These are phyloP conservation scores for Arachis monticola DNA, from an alignment of 331 rosid genomes.

Conservation along the genomic window DNA sequence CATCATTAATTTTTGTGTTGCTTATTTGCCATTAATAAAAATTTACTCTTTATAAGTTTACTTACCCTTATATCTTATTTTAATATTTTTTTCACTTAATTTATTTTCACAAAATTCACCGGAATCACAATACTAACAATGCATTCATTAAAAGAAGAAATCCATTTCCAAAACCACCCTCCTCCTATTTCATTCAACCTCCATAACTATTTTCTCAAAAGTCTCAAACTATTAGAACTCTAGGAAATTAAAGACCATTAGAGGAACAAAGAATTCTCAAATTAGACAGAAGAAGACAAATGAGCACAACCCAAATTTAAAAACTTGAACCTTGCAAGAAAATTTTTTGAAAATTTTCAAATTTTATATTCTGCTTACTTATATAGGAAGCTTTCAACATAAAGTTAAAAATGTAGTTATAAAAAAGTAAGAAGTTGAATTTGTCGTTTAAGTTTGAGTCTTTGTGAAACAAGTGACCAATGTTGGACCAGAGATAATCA, in stretches of 20 bases:
- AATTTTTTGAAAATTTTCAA: conserved; percentile 43
- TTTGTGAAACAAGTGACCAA: too few relatives aligned
- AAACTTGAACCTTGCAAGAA: conserved; percentile 30
- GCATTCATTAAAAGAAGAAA: conserved; percentile 38
- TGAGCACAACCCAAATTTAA: conserved; percentile 33
- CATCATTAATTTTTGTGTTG: too few relatives aligned
- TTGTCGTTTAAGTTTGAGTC: conserved; percentile 40
- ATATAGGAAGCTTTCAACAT: not conserved
- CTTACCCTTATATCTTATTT: too few relatives aligned
- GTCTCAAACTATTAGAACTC: conserved; percentile 47
- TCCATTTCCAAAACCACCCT: conserved; percentile 44
- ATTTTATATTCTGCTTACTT: conserved; percentile 29
- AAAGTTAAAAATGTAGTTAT: not conserved
- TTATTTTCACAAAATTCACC: too few relatives aligned
- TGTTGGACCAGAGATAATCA: conserved; percentile 34
- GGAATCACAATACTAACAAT: conserved; percentile 34
- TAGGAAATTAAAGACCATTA: conserved; percentile 31
- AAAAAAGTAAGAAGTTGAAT: not conserved
- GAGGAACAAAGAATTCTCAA: conserved; percentile 40
- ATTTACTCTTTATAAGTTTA: too few relatives aligned
- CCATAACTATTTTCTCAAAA: not conserved
- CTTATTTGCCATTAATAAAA: too few relatives aligned
- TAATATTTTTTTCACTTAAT: too few relatives aligned
- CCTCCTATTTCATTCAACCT: conserved; percentile 44
- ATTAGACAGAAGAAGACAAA: conserved; percentile 23